Evolutionary conservation across 176 grass and related monocot species (phyloP).

Genomic region (Puya raimondii): DNA sequence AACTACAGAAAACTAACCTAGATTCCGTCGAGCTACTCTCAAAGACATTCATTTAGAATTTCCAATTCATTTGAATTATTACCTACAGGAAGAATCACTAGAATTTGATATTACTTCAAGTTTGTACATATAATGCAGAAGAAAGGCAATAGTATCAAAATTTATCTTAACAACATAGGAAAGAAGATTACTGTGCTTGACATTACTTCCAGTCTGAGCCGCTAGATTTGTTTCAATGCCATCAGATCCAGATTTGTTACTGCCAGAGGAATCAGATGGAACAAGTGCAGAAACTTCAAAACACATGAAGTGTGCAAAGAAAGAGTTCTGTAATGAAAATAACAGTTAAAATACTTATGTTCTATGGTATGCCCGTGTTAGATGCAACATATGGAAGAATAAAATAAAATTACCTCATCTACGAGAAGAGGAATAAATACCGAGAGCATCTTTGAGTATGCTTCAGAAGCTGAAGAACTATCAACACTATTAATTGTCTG

Average conservation of each 20-base stretch:
- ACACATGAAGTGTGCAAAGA: slow-evolving; percentile 98
- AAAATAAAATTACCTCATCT: slow-evolving; percentile 54
- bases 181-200: slow-evolving; percentile 31
- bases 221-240: slow-evolving; percentile 18
- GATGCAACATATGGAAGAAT: slow-evolving; percentile 3
- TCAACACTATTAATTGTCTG: slow-evolving; percentile 43
- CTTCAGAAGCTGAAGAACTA: slow-evolving; percentile 50
- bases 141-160: neutral
- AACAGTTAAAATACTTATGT: neutral
- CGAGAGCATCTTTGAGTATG: slow-evolving; percentile 80
- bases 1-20: slow-evolving; percentile 34
- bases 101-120: slow-evolving; percentile 15
- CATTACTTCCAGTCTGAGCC: slow-evolving; percentile 24
- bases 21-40: slow-evolving; percentile 71
- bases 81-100: slow-evolving; percentile 28
- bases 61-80: slow-evolving; percentile 42
- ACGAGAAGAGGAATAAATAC: slow-evolving; percentile 86
- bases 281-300: slow-evolving; percentile 51
- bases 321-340: slow-evolving; percentile 53
- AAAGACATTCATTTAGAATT: slow-evolving; percentile 61
- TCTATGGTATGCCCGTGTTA: slow-evolving; percentile 4
- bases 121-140: neutral
- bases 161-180: too few species aligned
- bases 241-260: slow-evolving; percentile 9
- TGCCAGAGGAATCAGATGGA: slow-evolving; percentile 32